These are phyloP conservation scores for Luffa acutangula DNA, from an alignment of 306 rosid species.

Conservation along the genomic window DNA sequence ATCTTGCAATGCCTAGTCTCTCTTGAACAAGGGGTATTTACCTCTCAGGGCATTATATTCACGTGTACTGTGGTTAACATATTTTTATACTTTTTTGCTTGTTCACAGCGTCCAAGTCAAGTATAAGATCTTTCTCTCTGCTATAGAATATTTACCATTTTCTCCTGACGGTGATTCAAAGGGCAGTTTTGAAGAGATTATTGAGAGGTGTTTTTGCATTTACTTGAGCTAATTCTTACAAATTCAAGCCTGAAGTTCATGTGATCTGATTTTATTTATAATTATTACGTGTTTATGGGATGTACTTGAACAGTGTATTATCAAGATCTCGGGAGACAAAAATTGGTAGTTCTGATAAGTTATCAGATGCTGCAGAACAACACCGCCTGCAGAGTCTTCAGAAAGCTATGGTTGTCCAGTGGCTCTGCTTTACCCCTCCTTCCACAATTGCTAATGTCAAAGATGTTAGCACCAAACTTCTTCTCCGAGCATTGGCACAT, in stretches of 20 bases:
- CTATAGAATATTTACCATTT: constrained; percentile 84
- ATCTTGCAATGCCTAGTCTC: not conserved
- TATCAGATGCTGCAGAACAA: constrained; percentile 78
- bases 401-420: constrained; percentile 87
- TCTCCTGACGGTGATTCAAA: constrained; percentile 56
- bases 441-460: constrained; percentile 66
- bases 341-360: constrained; percentile 45
- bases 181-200: constrained; percentile 90
- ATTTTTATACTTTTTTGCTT: constrained; percentile 19
- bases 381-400: constrained; percentile 86
- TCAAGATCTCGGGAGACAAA: constrained; percentile 83
- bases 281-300: constrained; percentile 10
- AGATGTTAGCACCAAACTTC: constrained; percentile 64
- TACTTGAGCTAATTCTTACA: constrained; percentile 4
- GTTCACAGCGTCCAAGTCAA: constrained; percentile 66
- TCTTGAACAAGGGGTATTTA: not conserved
- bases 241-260: not conserved
- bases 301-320: constrained; percentile 56
- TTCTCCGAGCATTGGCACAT: constrained; percentile 67
- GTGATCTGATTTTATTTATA: constrained; percentile 10
- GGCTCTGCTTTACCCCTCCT: constrained; percentile 99
- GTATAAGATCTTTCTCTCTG: constrained; percentile 88
- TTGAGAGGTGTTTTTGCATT: constrained; percentile 51
- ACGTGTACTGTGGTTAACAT: not conserved
- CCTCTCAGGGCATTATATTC: not conserved